These are phyloP conservation scores for Petrea volubilis DNA, from an alignment of 257 asterid species.

Conservation along the genomic window DNA sequence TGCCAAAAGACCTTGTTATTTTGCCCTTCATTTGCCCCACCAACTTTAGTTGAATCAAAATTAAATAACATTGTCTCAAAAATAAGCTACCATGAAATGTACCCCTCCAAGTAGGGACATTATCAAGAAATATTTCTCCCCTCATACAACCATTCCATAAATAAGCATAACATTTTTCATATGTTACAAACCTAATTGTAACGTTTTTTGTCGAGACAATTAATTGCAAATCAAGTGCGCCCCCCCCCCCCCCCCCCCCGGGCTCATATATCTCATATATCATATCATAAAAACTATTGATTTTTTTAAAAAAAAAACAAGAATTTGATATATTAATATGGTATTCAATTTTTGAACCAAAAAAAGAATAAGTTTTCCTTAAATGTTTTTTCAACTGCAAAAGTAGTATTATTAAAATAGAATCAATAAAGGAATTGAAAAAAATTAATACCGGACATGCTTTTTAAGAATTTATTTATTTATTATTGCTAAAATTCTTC, in stretches of 20 bases:
- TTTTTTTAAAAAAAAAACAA: background rate
- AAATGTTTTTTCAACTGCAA: background rate
- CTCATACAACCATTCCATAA: conserved; percentile 17
- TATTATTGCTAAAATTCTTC: background rate
- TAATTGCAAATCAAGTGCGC: background rate
- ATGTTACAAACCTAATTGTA: conserved; percentile 21
- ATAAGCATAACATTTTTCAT: conserved; percentile 22
- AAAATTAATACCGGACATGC: background rate
- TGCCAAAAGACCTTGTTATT: conserved; percentile 1
- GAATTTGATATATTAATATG: background rate
- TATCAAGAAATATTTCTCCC: background rate
- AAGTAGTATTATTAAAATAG: background rate
- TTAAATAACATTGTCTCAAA: conserved; percentile 15
- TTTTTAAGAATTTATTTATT: background rate
- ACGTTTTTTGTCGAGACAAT: conserved; percentile 14
- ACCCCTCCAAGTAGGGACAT: conserved; percentile 40
- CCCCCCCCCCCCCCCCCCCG: too few species aligned
- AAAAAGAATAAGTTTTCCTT: background rate
- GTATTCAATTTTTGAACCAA: background rate
- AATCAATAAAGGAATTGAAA: background rate
- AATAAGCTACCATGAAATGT: conserved; percentile 16
- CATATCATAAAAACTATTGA: background rate
- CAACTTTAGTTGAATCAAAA: conserved; percentile 25
- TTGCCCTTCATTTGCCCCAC: conserved; percentile 34
- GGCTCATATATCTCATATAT: too few species aligned